Percentiles rank a stretch among this genome's conserved stretches.
Evolutionary conservation across 345 rosid species (phyloP).

Genomic region (Linum tenue): DNA sequence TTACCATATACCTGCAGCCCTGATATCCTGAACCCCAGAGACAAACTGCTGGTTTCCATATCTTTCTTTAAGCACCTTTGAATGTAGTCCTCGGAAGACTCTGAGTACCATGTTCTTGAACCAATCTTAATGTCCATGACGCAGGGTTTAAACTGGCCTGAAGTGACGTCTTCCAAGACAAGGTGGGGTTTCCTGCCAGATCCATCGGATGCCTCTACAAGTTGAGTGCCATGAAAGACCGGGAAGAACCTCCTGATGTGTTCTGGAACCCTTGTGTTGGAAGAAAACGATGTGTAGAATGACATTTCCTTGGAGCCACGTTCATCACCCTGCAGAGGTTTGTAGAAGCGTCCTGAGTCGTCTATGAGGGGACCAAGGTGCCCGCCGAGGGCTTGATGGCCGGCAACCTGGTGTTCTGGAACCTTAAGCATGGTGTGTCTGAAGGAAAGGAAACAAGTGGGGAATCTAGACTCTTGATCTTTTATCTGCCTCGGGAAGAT

Average conservation of each 20-base stretch:
- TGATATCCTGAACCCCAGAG: constrained; percentile 66
- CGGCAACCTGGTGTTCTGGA: constrained; percentile 97
- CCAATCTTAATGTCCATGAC: constrained; percentile 86
- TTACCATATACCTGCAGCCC: constrained; percentile 49
- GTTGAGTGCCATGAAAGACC: constrained; percentile 52
- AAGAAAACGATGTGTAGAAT: constrained; percentile 60
- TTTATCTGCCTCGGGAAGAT: not conserved
- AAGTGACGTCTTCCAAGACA: constrained; percentile 52
- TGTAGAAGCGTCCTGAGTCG: constrained; percentile 76
- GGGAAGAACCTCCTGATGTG: constrained; percentile 70
- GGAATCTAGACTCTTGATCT: not conserved
- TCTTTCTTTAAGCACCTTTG: constrained; percentile 60
- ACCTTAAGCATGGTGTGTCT: constrained; percentile 48
- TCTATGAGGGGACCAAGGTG: constrained; percentile 73
- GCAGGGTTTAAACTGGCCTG: constrained; percentile 37
- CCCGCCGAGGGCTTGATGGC: constrained; percentile 59
- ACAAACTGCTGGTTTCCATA: constrained; percentile 34
- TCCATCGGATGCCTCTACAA: constrained; percentile 72
- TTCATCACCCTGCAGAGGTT: constrained; percentile 63
- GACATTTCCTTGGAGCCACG: constrained; percentile 66
- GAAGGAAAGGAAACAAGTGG: not conserved
- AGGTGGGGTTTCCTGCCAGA: constrained; percentile 53
- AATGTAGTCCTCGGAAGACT: constrained; percentile 61
- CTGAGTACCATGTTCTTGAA: constrained; percentile 89
- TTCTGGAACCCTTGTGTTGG: constrained; percentile 48